phyloP scores from a whole-genome alignment of 805 yeast species.

The Scheffersomyces ergatensis region DNA sequence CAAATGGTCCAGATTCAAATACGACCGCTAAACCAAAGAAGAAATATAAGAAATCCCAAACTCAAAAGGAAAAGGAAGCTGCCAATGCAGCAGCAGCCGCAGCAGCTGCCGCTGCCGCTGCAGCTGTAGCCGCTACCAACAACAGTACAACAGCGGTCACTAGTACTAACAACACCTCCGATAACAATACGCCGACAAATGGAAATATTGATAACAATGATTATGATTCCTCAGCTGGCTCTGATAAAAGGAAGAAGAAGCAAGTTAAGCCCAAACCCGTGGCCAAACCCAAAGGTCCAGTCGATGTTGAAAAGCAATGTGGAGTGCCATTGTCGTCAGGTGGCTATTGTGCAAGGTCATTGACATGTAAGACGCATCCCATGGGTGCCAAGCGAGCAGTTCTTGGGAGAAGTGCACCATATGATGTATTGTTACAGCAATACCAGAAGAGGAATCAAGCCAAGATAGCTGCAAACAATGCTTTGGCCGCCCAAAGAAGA shows the following conservation, averaged over 20 bases:
- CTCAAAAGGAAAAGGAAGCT: slow-evolving; percentile 44
- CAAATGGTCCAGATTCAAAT: slow-evolving; percentile 2
- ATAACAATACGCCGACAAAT: not conserved
- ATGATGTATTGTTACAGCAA: slow-evolving; percentile 81
- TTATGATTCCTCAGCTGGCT: slow-evolving; percentile 1
- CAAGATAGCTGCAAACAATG: slow-evolving; percentile 78
- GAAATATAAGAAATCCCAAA: slow-evolving; percentile 42
- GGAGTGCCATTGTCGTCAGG: slow-evolving; percentile 94
- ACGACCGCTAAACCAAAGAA: slow-evolving; percentile 31
- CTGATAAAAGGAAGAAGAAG: slow-evolving; percentile 16
- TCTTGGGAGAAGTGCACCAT: slow-evolving; percentile 88
- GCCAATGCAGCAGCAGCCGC: slow-evolving; percentile 48
- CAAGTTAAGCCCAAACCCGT: slow-evolving; percentile 35
- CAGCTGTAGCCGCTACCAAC: slow-evolving; percentile 6
- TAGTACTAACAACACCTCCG: not conserved
- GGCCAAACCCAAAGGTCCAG: slow-evolving; percentile 72
- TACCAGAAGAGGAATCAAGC: slow-evolving; percentile 93
- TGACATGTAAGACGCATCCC: slow-evolving; percentile 96
- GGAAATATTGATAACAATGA: not conserved
- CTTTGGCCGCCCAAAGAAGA: slow-evolving; percentile 73
- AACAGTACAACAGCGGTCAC: slow-evolving; percentile 7
- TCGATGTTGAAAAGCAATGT: slow-evolving; percentile 91
- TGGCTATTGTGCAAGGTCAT: slow-evolving; percentile 92
- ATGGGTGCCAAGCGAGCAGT: slow-evolving; percentile 98
- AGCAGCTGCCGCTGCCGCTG: slow-evolving; percentile 27